These are phyloP conservation scores for Inga laurina DNA, from an alignment of 306 rosid genomes.

Conservation along the genomic window DNA sequence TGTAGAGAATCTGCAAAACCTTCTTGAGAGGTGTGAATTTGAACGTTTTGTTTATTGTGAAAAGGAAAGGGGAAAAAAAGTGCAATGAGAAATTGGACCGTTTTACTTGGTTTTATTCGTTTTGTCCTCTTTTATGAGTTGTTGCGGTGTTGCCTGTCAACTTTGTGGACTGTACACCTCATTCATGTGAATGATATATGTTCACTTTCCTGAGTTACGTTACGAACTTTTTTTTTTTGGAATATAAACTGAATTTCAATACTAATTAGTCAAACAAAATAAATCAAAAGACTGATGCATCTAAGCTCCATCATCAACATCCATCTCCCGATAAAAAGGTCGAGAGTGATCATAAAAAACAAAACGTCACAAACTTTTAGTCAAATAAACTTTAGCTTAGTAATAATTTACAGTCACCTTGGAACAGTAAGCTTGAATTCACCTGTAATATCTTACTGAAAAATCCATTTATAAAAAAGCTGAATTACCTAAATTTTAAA, in stretches of 20 bases:
- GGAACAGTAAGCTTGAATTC: not conserved
- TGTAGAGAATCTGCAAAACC: constrained; percentile 44
- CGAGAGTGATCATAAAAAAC: too few relatives aligned
- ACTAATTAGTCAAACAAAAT: too few relatives aligned
- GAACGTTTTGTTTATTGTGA: constrained; percentile 55
- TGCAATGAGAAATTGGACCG: constrained; percentile 61
- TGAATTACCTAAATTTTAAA: too few relatives aligned
- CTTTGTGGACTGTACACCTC: not conserved
- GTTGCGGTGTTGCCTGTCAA: constrained; percentile 37
- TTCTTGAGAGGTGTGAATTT: constrained; percentile 62
- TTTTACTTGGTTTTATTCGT: constrained; percentile 63
- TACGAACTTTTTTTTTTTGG: too few relatives aligned
- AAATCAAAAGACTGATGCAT: too few relatives aligned
- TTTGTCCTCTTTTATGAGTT: constrained; percentile 39
- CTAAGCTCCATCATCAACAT: too few relatives aligned
- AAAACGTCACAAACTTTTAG: not conserved
- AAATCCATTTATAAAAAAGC: too few relatives aligned
- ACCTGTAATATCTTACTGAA: too few relatives aligned
- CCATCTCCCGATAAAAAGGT: too few relatives aligned
- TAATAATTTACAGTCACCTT: not conserved
- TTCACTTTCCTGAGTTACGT: not conserved
- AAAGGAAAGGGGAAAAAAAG: not conserved
- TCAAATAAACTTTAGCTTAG: not conserved
- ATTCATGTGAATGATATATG: not conserved
- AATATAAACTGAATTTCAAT: too few relatives aligned